Evolutionary conservation across 2,329 filamentous ascomycete genomes (phyloP).

Genomic region (Paraphoma chrysanthemicola): DNA sequence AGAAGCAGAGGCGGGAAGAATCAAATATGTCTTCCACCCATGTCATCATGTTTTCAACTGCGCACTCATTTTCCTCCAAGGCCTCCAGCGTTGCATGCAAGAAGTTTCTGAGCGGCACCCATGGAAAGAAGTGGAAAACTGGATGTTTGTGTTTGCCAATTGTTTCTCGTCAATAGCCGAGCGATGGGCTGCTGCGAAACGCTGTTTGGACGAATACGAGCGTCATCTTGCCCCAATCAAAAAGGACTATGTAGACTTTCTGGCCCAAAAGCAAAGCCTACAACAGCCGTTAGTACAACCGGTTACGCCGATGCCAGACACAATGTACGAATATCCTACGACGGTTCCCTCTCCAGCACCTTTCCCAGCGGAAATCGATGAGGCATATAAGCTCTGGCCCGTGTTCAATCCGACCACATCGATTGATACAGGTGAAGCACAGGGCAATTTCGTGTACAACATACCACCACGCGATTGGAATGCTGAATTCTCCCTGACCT

Average conservation of each 20-base stretch:
- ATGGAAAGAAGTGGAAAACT: conserved; percentile 36
- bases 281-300: conserved; percentile 14
- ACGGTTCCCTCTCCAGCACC: conserved; percentile 7
- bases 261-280: conserved; percentile 36
- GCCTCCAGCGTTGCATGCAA: conserved; percentile 38
- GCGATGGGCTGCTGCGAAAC: conserved; percentile 42
- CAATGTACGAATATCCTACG: conserved; percentile 18
- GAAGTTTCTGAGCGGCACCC: conserved; percentile 36
- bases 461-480: conserved; percentile 41
- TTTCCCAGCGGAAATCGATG: conserved; percentile 26
- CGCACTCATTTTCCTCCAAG: conserved; percentile 42
- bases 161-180: conserved; percentile 45
- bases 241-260: conserved; percentile 42
- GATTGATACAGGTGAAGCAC: conserved; percentile 25
- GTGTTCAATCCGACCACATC: conserved; percentile 39
- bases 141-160: conserved; percentile 38
- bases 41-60: conserved; percentile 45
- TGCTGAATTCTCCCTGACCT: conserved; percentile 39
- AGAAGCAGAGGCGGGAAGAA: conserved; percentile 41
- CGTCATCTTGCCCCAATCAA: conserved; percentile 38
- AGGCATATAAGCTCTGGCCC: conserved; percentile 36
- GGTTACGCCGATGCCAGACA: conserved; percentile 8
- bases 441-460: conserved; percentile 28
- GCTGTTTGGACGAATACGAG: conserved; percentile 45
- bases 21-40: conserved; percentile 49